Evolutionary conservation across 2,329 filamentous ascomycete species (phyloP), one percentile per base, ranked within the genome.

Genomic region (Sarocladium brachiariae): DNA sequence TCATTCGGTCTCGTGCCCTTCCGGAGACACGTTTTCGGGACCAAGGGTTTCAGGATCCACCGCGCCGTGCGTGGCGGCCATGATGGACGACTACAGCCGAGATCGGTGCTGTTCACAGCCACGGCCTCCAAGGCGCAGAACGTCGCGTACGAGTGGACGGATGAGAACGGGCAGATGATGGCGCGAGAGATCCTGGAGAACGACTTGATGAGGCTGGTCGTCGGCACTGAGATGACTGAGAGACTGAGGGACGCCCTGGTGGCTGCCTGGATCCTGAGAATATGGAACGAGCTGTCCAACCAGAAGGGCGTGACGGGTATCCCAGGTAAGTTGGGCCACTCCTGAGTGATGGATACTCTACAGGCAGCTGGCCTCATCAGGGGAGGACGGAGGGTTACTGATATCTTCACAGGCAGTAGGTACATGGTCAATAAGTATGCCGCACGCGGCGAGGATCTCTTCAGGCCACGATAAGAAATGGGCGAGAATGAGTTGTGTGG

Each of bases 81-180:
- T 2, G 58, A 64, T n/a, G 56, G 54, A 19, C 55, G 49, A 21
- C 41, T 63, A 6, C 57, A 54, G 14, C 46, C 50, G 10, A 51
- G 56, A 10, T 54, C 58, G 8, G 49, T 59, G 1, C 14, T 69
- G 11, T 69, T 67, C 50, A 58, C 59, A 7, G 65, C 61, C 7
- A 54, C 52, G 33, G 56, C 60, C 7, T 55, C 59, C 11, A 57
- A 56, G 25, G 33, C 50, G 13, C 11, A 18, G 19, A 46, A 37
- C 27, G 65, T 66, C 2, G 54, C 50, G 6, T 63, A 59, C 27
- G 65, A 69, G 50, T 70, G 67, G 66, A 59, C 57, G 18, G 64
- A 65, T 24, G 56, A 37, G 10, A 48, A 56, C 3, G 58, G 57
- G 1, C 45, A 52, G 21, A 51, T 69, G 18, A 48, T 69, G 21